Evolutionary conservation across 352 stramenopile genomes (phyloP), one percentile per base, ranked within the genome.

Genomic region (Pythium aquatile): DNA sequence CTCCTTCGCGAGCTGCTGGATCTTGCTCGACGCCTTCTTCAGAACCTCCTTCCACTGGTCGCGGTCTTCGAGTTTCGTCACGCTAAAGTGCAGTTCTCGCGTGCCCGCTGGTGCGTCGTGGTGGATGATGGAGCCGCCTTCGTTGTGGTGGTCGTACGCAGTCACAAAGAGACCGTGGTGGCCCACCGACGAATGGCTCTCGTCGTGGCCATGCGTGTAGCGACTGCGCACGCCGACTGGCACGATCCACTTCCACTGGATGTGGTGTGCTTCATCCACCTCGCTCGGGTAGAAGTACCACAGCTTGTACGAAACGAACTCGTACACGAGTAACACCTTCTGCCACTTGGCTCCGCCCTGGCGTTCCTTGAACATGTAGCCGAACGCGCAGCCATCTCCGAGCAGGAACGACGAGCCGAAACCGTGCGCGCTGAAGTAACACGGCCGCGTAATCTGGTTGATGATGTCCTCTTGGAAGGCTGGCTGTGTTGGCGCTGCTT

Each of bases 251-350:
- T 93, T 91, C 87, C 87, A 96, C 66, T 87, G 76, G 69, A 96
- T 96, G 28, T 77, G 70, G 35, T 94, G 79, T 5, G 77, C 80
- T 63, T 90, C 81, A 61, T 96, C 85, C 30, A 93, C 81, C 64
- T 93, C 85, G 53, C 81, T 92, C 44, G 87, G 87, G 47, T 94
- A 93, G 64, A 96, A 96, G 69, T 93, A 96, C 87, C 87, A 96
- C 20, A 96, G 60, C 68, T 96, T 96, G 74, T 94, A 86, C 42
- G 83, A 91, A 47, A 81, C 83, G 54, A 91, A 91, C 60, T 96
- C 87, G 63, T 93, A 96, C 58, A 96, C 87, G 54, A 96, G 77
- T 24, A 96, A 65, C 56, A 83, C 83, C 62, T 93, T 93, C 57
- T 93, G 86, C 87, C 87, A 96, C 66, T 88, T 79, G 3, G 70